Percentiles rank a stretch among this genome's conserved stretches.
phyloP scores from a whole-genome alignment of 2,329 filamentous ascomycete genomes.

The Ceratocystis variospora region DNA sequence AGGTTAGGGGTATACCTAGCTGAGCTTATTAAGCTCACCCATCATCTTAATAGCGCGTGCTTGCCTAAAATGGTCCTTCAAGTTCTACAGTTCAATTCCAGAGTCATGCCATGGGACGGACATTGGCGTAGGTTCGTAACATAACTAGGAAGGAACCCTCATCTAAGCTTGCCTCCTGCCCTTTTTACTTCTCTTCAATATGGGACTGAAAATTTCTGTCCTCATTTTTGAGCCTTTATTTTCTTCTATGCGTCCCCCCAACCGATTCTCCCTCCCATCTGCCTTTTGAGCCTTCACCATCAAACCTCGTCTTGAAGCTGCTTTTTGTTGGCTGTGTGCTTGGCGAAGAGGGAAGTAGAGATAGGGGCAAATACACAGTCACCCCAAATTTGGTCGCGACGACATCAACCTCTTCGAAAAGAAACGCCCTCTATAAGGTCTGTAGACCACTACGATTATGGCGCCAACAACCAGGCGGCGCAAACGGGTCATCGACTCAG shows the following conservation, averaged over 20 bases:
- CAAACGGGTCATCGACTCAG: conserved; percentile 38
- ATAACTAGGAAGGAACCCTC: neutral
- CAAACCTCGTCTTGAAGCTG: neutral
- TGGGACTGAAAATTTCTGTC: neutral
- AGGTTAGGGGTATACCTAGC: neutral
- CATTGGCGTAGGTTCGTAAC: neutral
- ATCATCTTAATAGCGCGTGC: neutral
- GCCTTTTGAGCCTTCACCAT: conserved; percentile 19
- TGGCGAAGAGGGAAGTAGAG: neutral
- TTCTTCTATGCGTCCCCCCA: neutral
- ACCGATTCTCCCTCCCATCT: neutral
- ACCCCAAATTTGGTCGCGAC: neutral
- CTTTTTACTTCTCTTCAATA: neutral
- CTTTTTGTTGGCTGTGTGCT: neutral
- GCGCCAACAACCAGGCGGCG: conserved; percentile 45
- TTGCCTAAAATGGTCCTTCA: neutral
- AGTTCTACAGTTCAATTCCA: neutral
- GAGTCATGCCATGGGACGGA: neutral
- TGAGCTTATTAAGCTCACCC: neutral
- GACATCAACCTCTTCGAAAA: neutral
- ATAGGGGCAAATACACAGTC: neutral
- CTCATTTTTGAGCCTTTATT: neutral
- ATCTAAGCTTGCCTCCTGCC: conserved; percentile 13
- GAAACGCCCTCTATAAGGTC: neutral
- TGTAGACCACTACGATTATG: conserved; percentile 30